Evolutionary conservation across 495 filamentous ascomycete species (phyloP).

Genomic region (Cudoniella acicularis): DNA sequence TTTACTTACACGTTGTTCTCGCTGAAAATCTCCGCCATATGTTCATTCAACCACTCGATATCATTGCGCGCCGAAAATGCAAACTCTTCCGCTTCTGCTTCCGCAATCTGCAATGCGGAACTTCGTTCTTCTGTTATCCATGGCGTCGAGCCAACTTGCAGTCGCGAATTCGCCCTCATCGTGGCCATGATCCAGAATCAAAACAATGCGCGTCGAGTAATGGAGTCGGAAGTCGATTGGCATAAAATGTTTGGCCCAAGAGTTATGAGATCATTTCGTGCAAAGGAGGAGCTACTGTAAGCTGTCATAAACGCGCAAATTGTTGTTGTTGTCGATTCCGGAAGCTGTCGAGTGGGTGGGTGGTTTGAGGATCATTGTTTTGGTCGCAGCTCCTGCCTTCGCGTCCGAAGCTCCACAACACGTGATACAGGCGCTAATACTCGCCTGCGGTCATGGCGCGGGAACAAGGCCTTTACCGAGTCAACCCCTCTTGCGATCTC

Average conservation of each 20-base stretch:
- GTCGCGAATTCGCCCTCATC: conserved; percentile 43
- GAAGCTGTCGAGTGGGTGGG: conserved; percentile 8
- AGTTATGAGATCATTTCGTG: conserved; percentile 21
- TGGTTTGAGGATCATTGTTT: conserved; percentile 23
- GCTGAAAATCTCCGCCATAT: conserved; percentile 91
- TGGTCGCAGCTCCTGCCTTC: conserved; percentile 19
- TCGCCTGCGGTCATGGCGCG: conserved; percentile 6
- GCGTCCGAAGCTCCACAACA: neutral
- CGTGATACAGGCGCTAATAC: neutral
- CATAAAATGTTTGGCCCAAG: neutral
- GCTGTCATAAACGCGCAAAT: conserved; percentile 7
- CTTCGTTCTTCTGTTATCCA: conserved; percentile 51
- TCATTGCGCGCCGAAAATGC: conserved; percentile 85
- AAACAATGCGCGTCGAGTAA: conserved; percentile 26
- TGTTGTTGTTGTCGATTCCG: conserved; percentile 14
- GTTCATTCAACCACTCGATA: conserved; percentile 93
- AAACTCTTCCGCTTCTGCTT: conserved; percentile 78
- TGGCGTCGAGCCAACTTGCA: conserved; percentile 51
- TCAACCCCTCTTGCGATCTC: neutral
- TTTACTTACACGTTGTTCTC: conserved; percentile 63
- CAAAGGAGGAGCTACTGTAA: conserved; percentile 3
- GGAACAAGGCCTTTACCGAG: conserved; percentile 1
- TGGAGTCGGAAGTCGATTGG: neutral
- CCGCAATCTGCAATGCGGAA: conserved; percentile 44
- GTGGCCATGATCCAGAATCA: conserved; percentile 41